Evolutionary conservation across 352 stramenopile genomes (phyloP).

Genomic region (Phytophthora ramorum): DNA sequence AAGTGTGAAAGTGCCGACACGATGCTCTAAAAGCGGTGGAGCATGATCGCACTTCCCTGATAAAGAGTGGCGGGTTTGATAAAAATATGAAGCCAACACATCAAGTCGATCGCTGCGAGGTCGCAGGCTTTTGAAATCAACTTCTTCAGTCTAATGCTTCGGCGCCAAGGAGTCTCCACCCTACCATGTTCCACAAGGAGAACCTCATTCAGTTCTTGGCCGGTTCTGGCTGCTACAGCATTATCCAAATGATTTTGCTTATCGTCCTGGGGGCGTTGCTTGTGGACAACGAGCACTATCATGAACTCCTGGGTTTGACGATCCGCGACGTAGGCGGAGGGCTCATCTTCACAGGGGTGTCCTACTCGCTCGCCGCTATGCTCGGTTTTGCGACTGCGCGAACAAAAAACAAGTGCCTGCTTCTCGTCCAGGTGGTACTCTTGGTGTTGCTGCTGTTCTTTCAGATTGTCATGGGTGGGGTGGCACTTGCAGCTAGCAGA

Average conservation of each 20-base stretch:
- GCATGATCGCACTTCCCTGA: slow-evolving; percentile 15
- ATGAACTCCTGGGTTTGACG: slow-evolving; percentile 58
- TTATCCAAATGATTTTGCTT: slow-evolving; percentile 68
- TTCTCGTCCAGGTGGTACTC: slow-evolving; percentile 59
- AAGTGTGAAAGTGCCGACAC: slow-evolving; percentile 4
- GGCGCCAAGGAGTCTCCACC: background rate
- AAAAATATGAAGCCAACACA: slow-evolving; percentile 24
- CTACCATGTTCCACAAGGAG: slow-evolving; percentile 65
- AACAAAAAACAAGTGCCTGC: slow-evolving; percentile 82
- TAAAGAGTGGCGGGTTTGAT: slow-evolving; percentile 12
- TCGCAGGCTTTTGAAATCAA: background rate
- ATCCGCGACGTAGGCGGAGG: slow-evolving; percentile 67
- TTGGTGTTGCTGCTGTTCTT: slow-evolving; percentile 61
- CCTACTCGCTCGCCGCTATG: slow-evolving; percentile 56
- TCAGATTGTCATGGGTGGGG: slow-evolving; percentile 67
- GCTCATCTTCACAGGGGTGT: slow-evolving; percentile 68
- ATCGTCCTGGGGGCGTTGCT: slow-evolving; percentile 57
- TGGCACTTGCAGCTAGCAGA: slow-evolving; percentile 48
- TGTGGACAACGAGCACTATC: slow-evolving; percentile 62
- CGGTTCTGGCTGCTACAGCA: slow-evolving; percentile 64
- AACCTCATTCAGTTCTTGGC: slow-evolving; percentile 69
- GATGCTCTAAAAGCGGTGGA: slow-evolving; percentile 24
- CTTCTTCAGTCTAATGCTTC: slow-evolving; percentile 14
- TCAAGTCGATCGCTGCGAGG: slow-evolving; percentile 1
- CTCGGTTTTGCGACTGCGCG: slow-evolving; percentile 62